A percentile compares a stretch with the other conserved stretches of the same genome.
These are phyloP conservation scores for Hsuehochloa calcarea DNA, from an alignment of 176 grass and related monocot species.

Conservation along the genomic window DNA sequence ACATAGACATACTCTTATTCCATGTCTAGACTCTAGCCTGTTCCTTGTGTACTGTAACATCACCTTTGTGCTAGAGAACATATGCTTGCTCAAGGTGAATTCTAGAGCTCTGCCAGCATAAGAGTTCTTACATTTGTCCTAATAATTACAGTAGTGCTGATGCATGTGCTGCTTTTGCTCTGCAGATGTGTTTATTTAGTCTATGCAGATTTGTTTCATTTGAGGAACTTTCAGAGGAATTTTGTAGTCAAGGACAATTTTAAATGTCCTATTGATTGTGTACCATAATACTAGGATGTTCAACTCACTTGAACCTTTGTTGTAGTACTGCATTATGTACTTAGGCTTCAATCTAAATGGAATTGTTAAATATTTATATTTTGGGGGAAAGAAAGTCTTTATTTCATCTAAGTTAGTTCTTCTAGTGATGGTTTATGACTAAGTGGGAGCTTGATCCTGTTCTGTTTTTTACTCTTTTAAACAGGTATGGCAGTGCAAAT, in stretches of 20 bases:
- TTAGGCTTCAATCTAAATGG: not conserved
- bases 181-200: not conserved
- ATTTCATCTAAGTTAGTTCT: not conserved
- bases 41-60: not conserved
- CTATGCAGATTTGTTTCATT: not conserved
- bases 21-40: not conserved
- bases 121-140: not conserved
- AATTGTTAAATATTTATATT: not conserved
- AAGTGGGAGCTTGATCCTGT: not conserved
- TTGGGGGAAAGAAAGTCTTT: not conserved
- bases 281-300: not conserved
- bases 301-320: not conserved
- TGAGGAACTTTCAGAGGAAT: not conserved
- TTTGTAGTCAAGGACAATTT: not conserved
- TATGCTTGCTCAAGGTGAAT: not conserved
- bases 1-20: not conserved
- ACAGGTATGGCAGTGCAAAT: slow-evolving; percentile 89
- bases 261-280: slow-evolving; percentile 1
- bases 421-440: not conserved
- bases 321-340: not conserved
- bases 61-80: not conserved
- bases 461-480: slow-evolving; percentile 7
- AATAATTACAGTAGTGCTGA: not conserved
- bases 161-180: not conserved
- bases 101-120: not conserved